Percentiles rank a stretch among this genome's conserved stretches.
phyloP scores from a whole-genome alignment of 495 filamentous ascomycete species.

The Penicillium coprophilum region DNA sequence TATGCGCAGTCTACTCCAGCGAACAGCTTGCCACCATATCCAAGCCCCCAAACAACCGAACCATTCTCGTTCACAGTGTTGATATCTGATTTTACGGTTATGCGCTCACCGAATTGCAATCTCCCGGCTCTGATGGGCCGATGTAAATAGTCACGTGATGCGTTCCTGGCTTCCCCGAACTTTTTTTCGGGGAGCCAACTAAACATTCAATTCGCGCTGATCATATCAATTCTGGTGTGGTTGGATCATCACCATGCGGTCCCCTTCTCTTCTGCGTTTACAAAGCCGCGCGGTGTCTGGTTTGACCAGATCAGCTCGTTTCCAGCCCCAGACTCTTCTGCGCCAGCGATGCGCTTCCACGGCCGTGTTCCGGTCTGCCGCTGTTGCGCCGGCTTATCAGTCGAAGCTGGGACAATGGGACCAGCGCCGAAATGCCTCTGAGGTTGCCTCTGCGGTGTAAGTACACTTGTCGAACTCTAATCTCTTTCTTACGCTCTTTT shows the following conservation, averaged over 20 bases:
- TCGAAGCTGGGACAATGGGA: conserved; percentile 38
- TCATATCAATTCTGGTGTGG: conserved; percentile 32
- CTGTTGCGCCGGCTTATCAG: conserved; percentile 42
- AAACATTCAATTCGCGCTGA: conserved; percentile 28
- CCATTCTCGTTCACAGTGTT: neutral
- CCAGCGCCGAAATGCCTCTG: conserved; percentile 45
- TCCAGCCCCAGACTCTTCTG: conserved; percentile 41
- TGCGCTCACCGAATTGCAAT: conserved; percentile 16
- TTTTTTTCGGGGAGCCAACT: conserved; percentile 43
- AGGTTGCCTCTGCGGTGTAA: conserved; percentile 44
- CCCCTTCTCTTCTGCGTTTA: conserved; percentile 46
- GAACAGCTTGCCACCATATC: neutral
- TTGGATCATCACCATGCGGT: conserved; percentile 43
- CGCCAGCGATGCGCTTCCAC: conserved; percentile 42
- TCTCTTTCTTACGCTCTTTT: conserved; percentile 1
- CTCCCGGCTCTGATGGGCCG: conserved; percentile 20
- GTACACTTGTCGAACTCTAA: conserved; percentile 10
- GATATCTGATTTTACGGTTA: neutral
- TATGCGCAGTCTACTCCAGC: neutral
- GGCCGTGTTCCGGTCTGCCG: conserved; percentile 43
- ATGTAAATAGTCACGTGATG: conserved; percentile 37
- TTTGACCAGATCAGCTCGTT: conserved; percentile 42
- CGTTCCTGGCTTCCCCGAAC: conserved; percentile 49
- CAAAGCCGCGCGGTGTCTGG: conserved; percentile 45
- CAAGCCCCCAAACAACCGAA: neutral